Evolutionary conservation across 495 filamentous ascomycete species (phyloP).

Genomic region (Talaromyces liani): DNA sequence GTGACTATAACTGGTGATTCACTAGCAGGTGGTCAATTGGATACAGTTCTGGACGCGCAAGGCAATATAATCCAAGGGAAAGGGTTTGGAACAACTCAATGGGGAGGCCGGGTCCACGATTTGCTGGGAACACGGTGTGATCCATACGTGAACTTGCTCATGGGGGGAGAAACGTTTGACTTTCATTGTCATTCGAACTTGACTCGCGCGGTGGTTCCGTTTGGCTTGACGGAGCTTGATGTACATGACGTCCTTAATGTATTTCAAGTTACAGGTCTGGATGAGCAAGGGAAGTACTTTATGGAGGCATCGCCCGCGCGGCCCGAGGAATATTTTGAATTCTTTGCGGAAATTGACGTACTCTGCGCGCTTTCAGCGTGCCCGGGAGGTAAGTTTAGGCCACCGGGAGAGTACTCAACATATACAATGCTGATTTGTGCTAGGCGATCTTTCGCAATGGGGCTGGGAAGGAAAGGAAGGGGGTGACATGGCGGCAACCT

Average conservation of each 20-base stretch:
- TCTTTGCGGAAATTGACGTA: slow-evolving; percentile 69
- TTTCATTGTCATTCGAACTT: slow-evolving; percentile 81
- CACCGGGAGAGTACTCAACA: not conserved
- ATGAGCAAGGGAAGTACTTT: slow-evolving; percentile 65
- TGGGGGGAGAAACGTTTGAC: slow-evolving; percentile 63
- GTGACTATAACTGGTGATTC: slow-evolving; percentile 65
- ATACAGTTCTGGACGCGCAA: slow-evolving; percentile 31
- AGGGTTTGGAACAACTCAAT: slow-evolving; percentile 34
- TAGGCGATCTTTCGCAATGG: slow-evolving; percentile 65
- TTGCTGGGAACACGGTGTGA: slow-evolving; percentile 72
- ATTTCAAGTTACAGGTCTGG: slow-evolving; percentile 72
- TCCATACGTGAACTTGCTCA: slow-evolving; percentile 65
- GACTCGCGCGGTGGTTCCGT: slow-evolving; percentile 58
- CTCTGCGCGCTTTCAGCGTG: slow-evolving; percentile 65
- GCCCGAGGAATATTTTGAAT: slow-evolving; percentile 61
- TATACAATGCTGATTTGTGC: not conserved
- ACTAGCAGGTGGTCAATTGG: slow-evolving; percentile 49
- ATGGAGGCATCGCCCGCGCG: slow-evolving; percentile 69
- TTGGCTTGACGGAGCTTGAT: slow-evolving; percentile 61
- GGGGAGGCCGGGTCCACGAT: slow-evolving; percentile 57
- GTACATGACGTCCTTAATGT: slow-evolving; percentile 78
- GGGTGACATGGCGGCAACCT: slow-evolving; percentile 61
- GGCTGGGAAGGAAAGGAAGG: slow-evolving; percentile 62
- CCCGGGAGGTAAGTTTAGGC: slow-evolving; percentile 36
- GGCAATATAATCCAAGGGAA: slow-evolving; percentile 27